Evolutionary conservation across 352 stramenopile species (phyloP).

Genomic region (Hyaloperonospora arabidopsidis): DNA sequence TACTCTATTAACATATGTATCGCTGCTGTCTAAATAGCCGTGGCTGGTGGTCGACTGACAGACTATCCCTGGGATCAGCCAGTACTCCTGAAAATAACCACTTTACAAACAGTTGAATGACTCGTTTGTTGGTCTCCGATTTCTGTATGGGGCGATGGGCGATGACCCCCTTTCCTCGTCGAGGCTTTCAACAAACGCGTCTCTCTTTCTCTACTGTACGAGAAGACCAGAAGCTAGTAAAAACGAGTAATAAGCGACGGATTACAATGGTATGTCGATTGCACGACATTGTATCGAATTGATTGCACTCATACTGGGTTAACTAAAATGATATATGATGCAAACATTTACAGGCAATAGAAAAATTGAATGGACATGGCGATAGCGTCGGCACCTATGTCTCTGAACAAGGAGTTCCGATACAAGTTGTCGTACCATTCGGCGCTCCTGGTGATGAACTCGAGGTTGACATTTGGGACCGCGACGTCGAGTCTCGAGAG

Average conservation of each 20-base stretch:
- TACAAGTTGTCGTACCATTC: slow-evolving; percentile 46
- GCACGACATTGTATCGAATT: not conserved
- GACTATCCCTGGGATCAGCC: no score
- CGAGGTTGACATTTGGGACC: slow-evolving; percentile 41
- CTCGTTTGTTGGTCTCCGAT: no score
- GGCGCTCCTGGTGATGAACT: slow-evolving; percentile 44
- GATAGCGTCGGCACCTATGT: slow-evolving; percentile 35
- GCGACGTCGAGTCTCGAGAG: slow-evolving; percentile 30
- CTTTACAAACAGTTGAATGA: no score
- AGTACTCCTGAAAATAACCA: no score
- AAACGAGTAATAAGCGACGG: slow-evolving; percentile 8
- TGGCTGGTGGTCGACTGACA: no score
- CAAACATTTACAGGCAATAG: slow-evolving; percentile 26
- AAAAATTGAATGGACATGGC: slow-evolving; percentile 35
- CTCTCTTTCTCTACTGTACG: no score
- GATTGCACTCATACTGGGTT: slow-evolving; percentile 2
- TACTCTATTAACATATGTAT: no score
- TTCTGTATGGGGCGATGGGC: no score
- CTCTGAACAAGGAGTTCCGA: slow-evolving; percentile 7
- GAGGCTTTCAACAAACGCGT: no score
- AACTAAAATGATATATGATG: not conserved
- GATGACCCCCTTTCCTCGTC: no score
- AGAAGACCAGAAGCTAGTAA: no score
- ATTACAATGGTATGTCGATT: slow-evolving; percentile 16
- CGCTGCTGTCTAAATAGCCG: no score